Evolutionary conservation across 2,329 filamentous ascomycete species (phyloP).

Genomic region (Aspergillus cejpii): DNA sequence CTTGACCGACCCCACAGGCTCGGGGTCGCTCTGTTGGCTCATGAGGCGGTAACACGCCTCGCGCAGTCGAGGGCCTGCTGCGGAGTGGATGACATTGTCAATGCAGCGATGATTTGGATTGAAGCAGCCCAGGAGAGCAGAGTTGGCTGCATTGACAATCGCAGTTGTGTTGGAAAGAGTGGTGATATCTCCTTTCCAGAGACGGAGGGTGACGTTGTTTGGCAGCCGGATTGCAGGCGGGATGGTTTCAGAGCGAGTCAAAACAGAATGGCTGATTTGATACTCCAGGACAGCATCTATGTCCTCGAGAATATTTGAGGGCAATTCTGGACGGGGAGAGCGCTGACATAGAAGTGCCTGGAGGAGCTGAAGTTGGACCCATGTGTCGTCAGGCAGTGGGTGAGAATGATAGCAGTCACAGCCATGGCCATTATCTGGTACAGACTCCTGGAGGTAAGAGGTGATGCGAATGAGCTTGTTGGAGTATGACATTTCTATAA

Average conservation of each 20-base stretch:
- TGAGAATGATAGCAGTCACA: not conserved
- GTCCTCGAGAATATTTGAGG: constrained; percentile 3
- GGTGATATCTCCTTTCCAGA: constrained; percentile 24
- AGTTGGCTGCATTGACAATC: constrained; percentile 22
- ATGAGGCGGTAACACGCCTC: constrained; percentile 17
- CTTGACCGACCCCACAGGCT: constrained; percentile 12
- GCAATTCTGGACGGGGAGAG: constrained; percentile 6
- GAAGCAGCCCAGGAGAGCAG: constrained; percentile 19
- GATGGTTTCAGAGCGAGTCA: constrained; percentile 11
- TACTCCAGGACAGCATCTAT: constrained; percentile 12
- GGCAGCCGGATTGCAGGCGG: not conserved
- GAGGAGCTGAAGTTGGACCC: constrained; percentile 13
- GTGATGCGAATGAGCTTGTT: not conserved
- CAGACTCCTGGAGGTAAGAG: not conserved
- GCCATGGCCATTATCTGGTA: not conserved
- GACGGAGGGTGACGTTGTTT: not conserved
- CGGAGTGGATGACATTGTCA: constrained; percentile 22
- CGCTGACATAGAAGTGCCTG: constrained; percentile 9
- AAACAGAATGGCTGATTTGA: constrained; percentile 8
- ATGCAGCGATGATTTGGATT: constrained; percentile 20
- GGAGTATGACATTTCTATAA: not conserved
- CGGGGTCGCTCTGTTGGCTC: constrained; percentile 5
- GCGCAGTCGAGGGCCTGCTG: constrained; percentile 19
- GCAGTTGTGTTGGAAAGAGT: constrained; percentile 16
- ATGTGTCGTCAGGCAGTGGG: constrained; percentile 7